A percentile compares a stretch with the other conserved stretches of the same genome.
These are phyloP conservation scores for Botrytis deweyae DNA, from an alignment of 2,329 filamentous ascomycete species.

Conservation along the genomic window DNA sequence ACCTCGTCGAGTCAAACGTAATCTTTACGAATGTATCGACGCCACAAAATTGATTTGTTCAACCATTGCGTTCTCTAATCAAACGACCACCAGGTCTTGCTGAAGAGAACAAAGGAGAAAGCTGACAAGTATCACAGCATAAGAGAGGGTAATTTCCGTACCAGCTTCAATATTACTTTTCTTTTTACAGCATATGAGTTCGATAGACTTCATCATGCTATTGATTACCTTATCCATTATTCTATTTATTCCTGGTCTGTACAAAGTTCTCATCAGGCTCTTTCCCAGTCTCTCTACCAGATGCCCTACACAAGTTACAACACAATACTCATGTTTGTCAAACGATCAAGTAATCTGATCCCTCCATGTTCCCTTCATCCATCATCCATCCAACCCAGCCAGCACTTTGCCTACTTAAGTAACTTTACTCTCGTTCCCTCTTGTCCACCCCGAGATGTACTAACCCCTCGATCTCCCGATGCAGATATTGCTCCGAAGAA, in stretches of 20 bases:
- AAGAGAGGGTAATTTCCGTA: not conserved
- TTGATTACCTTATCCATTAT: not conserved
- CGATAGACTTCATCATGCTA: not conserved
- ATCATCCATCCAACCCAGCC: not conserved
- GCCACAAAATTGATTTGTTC: slow-evolving; percentile 2
- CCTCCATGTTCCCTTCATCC: not conserved
- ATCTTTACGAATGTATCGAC: not conserved
- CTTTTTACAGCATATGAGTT: not conserved
- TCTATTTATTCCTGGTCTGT: not conserved
- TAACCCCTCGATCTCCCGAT: not conserved
- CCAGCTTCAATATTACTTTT: not conserved
- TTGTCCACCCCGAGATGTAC: slow-evolving; percentile 1
- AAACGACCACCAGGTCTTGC: not conserved
- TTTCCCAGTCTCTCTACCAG: not conserved
- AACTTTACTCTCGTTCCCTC: slow-evolving; percentile 3
- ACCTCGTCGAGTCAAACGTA: not conserved
- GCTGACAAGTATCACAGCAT: slow-evolving; percentile 6
- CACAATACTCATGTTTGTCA: not conserved
- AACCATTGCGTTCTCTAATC: not conserved
- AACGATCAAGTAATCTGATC: not conserved
- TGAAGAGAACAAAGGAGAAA: not conserved
- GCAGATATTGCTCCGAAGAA: not conserved
- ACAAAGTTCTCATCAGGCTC: not conserved
- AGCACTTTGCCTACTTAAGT: not conserved
- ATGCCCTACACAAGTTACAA: not conserved